Evolutionary conservation across 2,329 filamentous ascomycete genomes (phyloP).

Genomic region (Calycina herbarum): DNA sequence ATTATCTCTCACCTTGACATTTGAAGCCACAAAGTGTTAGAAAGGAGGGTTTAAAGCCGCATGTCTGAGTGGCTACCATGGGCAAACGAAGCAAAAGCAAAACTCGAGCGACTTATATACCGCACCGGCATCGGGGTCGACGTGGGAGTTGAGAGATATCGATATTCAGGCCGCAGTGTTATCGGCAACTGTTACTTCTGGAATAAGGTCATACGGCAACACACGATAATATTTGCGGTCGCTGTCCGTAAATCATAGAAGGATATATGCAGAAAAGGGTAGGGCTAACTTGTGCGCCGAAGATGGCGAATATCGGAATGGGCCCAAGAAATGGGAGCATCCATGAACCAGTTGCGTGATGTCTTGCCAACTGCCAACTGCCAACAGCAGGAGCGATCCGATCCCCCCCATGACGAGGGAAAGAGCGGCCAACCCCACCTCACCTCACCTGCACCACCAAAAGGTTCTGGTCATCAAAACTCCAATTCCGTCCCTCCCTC

Average conservation of each 20-base stretch:
- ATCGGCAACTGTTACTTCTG: neutral
- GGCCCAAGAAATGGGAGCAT: no score
- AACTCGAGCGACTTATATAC: slow-evolving; percentile 7
- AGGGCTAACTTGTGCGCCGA: neutral
- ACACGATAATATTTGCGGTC: neutral
- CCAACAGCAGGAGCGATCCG: neutral
- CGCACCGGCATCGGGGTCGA: slow-evolving; percentile 6
- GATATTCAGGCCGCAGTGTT: neutral
- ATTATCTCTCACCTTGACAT: neutral
- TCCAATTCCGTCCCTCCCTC: neutral
- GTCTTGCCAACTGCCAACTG: neutral
- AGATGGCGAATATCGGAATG: slow-evolving; percentile 4
- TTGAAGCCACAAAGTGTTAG: neutral
- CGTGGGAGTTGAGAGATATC: neutral
- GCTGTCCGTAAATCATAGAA: neutral
- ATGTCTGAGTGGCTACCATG: neutral
- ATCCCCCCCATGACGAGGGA: neutral
- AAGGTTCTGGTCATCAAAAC: neutral
- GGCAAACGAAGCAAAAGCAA: neutral
- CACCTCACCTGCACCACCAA: slow-evolving; percentile 1
- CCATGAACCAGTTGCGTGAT: neutral
- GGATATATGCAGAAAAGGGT: neutral
- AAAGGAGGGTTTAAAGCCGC: neutral
- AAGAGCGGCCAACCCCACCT: neutral
- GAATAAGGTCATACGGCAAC: slow-evolving; percentile 1